A percentile compares a stretch with the other conserved stretches of the same genome.
Conservation (phyloP, 192 early-diverging fungal species). For the Coemansia pectinata region DNA sequence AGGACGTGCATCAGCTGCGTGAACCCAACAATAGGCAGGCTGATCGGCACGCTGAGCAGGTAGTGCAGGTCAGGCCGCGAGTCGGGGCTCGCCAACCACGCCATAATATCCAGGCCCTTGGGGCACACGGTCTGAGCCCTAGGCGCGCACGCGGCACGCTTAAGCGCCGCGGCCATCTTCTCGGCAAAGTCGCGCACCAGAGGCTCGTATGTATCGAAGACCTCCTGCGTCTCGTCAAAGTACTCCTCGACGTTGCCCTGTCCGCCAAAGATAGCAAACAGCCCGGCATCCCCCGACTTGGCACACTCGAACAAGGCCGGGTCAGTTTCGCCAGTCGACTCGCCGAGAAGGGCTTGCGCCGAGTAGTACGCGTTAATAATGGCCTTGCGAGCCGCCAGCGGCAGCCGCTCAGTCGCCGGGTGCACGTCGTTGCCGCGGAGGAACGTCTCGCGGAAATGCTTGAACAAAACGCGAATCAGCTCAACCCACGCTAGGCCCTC, state of each 20-base stretch:
- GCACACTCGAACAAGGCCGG: slow-evolving; percentile 76
- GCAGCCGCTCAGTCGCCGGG: slow-evolving; percentile 63
- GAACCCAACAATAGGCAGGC: slow-evolving; percentile 83
- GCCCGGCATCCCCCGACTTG: slow-evolving; percentile 55
- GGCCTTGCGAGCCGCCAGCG: slow-evolving; percentile 58
- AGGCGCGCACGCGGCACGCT: slow-evolving; percentile 59
- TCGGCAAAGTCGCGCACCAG: slow-evolving; percentile 70
- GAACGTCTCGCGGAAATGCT: slow-evolving; percentile 72
- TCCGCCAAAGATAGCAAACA: slow-evolving; percentile 91
- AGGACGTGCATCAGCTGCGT: slow-evolving; percentile 85
- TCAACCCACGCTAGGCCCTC: slow-evolving; percentile 62
- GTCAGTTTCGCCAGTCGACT: slow-evolving; percentile 15
- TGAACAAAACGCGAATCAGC: slow-evolving; percentile 70
- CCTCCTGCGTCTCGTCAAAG: slow-evolving; percentile 77
- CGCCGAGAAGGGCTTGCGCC: slow-evolving; percentile 67
- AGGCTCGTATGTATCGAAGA: slow-evolving; percentile 73
- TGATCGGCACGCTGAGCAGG: slow-evolving; percentile 71
- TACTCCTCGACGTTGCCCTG: slow-evolving; percentile 86
- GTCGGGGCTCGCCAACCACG: slow-evolving; percentile 74
- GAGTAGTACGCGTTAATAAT: slow-evolving; percentile 79
- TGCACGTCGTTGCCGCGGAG: slow-evolving; percentile 85
- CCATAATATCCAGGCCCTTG: slow-evolving; percentile 73
- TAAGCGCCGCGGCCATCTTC: slow-evolving; percentile 69
- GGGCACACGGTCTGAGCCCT: slow-evolving; percentile 74
- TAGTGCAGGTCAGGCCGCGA: slow-evolving; percentile 71